Evolutionary conservation across 116 monocot genomes (phyloP), one percentile per base, ranked within the genome.

Genomic region (Zostera marina): DNA sequence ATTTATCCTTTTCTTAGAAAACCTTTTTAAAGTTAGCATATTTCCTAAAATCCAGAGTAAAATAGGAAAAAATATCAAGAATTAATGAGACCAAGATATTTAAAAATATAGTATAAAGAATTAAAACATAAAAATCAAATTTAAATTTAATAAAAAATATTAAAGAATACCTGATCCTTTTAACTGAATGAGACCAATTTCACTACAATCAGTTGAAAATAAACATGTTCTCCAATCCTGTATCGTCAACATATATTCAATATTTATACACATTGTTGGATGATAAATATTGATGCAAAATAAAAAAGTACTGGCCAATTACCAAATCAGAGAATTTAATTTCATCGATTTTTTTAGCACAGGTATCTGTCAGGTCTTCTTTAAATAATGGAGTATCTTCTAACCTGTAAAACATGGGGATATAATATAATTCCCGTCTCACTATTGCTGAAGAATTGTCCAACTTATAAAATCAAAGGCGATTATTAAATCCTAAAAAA

Each of bases 141-240:
- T 56, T 8, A 7, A 38, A 56, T n/a, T 16, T 38, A 26, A 56
- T n/a, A 39, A 56, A 8, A 13, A 56, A 56, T 14, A 32, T 0
- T 9, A 38, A 38, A 32, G 15, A 38, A 6, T 62, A 94, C 92
- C 87, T 65, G 87, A 80, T 56, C 74, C 76, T 61, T 67, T 87
- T 38, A 81, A 55, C 54, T 54, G 51, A 19, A 92, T 80, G 63
- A 87, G 73, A 59, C 92, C 92, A 55, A 83, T 72, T 69, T 87
- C 92, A 70, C 83, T 65, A 64, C 79, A 94, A 67, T 94, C 94
- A 70, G 89, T 80, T 60, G 81, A 74, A 72, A 68, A 72, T 69
- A 94, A 63, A 52, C 70, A 22, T 69, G 44, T 85, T 75, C 58
- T 82, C 88, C 85, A 88, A 67, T 88, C 94, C 94, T 94, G 61